Conservation (phyloP, 768 basidiomycete genomes). For the Clitopilus passeckerianus region DNA sequence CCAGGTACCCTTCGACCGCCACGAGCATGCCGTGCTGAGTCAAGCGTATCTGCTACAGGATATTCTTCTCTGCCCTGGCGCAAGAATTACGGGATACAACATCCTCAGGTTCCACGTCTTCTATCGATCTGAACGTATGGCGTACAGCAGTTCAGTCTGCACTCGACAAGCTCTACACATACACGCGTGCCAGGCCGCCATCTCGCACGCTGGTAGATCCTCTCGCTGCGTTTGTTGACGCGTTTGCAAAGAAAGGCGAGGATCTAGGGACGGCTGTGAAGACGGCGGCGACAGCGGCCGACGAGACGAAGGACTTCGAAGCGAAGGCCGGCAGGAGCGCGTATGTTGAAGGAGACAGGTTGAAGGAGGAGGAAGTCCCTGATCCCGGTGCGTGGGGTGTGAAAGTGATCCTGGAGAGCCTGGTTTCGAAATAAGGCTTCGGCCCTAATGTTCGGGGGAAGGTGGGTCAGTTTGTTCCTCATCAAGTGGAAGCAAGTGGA, state of each 20-base stretch:
- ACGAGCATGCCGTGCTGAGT: background rate
- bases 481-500: too few relatives aligned
- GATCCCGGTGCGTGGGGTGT: conserved; percentile 96
- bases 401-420: conserved; percentile 61
- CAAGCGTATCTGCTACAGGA: conserved; percentile 37
- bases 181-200: conserved; percentile 86
- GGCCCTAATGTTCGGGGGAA: background rate
- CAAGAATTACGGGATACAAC: conserved; percentile 53
- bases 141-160: conserved; percentile 51
- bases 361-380: conserved; percentile 58
- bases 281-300: conserved; percentile 63
- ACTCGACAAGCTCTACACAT: conserved; percentile 62
- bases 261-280: conserved; percentile 50
- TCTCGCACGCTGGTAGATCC: conserved; percentile 94
- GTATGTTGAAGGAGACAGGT: conserved; percentile 69
- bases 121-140: conserved; percentile 57
- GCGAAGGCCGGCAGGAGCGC: conserved; percentile 89
- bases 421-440: conserved; percentile 17
- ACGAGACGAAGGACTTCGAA: conserved; percentile 65
- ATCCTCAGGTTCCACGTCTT: conserved; percentile 16
- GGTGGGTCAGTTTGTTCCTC: background rate
- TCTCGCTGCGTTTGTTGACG: conserved; percentile 67
- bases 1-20: background rate
- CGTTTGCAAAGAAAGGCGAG: conserved; percentile 23
- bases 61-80: conserved; percentile 87